These are phyloP conservation scores for Metschnikowia similis DNA, from an alignment of 805 yeast genomes.

Conservation along the genomic window DNA sequence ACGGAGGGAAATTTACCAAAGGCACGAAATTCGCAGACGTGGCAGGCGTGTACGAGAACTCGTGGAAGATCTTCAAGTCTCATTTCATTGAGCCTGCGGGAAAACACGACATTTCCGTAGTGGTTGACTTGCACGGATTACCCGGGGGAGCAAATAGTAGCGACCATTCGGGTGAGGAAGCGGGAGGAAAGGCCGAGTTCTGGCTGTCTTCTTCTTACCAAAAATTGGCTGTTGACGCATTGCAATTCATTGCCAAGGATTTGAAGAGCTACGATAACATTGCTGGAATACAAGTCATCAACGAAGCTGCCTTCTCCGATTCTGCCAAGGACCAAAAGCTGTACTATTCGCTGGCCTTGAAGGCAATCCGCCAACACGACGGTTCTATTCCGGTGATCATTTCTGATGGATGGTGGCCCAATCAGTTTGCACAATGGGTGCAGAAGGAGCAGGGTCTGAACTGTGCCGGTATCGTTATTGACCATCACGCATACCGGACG, in stretches of 20 bases:
- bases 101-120: slow-evolving; percentile 59
- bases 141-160: slow-evolving; percentile 91
- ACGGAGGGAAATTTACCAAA: slow-evolving; percentile 52
- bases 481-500: slow-evolving; percentile 83
- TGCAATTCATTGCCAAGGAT: slow-evolving; percentile 62
- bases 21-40: slow-evolving; percentile 61
- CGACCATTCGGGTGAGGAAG: slow-evolving; percentile 71
- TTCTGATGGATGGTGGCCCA: slow-evolving; percentile 93
- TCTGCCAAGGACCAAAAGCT: slow-evolving; percentile 47
- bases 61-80: slow-evolving; percentile 63
- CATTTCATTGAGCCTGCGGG: slow-evolving; percentile 57
- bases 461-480: slow-evolving; percentile 65
- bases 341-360: slow-evolving; percentile 65
- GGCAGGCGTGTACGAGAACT: slow-evolving; percentile 55
- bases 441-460: slow-evolving; percentile 35
- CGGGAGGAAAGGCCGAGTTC: slow-evolving; percentile 54
- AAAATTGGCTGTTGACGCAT: slow-evolving; percentile 43
- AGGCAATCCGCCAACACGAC: slow-evolving; percentile 55
- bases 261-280: slow-evolving; percentile 59
- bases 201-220: slow-evolving; percentile 49
- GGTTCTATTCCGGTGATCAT: slow-evolving; percentile 63
- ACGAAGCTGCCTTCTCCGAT: slow-evolving; percentile 70
- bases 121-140: slow-evolving; percentile 82
- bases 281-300: slow-evolving; percentile 78
- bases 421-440: slow-evolving; percentile 70